phyloP scores from a whole-genome alignment of 1,139 yeast genomes.

The Geotrichum europaeum region DNA sequence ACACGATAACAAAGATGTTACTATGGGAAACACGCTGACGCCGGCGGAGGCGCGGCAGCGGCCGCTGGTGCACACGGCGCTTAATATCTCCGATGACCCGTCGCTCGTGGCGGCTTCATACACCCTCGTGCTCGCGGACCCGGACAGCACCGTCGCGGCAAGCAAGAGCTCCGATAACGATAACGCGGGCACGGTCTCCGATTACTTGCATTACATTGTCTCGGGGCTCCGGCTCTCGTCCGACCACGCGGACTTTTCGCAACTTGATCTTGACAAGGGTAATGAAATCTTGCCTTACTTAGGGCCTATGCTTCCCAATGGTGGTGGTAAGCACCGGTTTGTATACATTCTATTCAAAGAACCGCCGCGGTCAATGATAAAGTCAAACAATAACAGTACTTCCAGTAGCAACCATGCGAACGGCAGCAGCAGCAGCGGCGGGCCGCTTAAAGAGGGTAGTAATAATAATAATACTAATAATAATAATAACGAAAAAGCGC shows the following conservation, averaged over 20 bases:
- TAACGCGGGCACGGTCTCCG: constrained; percentile 62
- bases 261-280: constrained; percentile 31
- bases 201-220: constrained; percentile 71
- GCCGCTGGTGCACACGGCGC: constrained; percentile 64
- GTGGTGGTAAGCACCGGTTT: constrained; percentile 79
- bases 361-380: constrained; percentile 27
- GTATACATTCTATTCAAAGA: constrained; percentile 71
- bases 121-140: constrained; percentile 78
- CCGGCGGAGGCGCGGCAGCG: constrained; percentile 57
- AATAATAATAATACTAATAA: constrained; percentile 51
- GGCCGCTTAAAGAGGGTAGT: constrained; percentile 81
- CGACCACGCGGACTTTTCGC: constrained; percentile 33
- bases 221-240: constrained; percentile 51
- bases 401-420: constrained; percentile 31
- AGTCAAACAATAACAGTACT: neutral
- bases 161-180: constrained; percentile 49
- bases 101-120: constrained; percentile 45
- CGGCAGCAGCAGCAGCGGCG: constrained; percentile 32
- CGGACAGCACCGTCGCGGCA: constrained; percentile 42
- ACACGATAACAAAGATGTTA: constrained; percentile 55
- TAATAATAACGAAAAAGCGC: constrained; percentile 48
- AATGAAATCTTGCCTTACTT: constrained; percentile 43
- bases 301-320: constrained; percentile 83
- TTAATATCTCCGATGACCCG: constrained; percentile 38
- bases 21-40: constrained; percentile 69